phyloP scores from a whole-genome alignment of 331 rosid species.

The Erythrophleum ivorense region DNA sequence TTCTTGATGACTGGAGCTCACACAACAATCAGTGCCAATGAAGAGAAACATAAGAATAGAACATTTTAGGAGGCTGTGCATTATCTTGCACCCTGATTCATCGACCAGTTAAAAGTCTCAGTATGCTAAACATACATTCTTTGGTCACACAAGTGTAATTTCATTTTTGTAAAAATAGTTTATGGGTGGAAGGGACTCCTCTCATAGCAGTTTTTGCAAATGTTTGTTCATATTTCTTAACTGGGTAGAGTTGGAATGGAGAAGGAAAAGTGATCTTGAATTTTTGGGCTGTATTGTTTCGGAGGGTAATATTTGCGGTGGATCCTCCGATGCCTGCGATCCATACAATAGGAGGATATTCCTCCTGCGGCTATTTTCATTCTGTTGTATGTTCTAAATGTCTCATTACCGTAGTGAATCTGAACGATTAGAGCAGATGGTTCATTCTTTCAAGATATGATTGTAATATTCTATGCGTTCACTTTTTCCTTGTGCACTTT shows the following conservation, averaged over 20 bases:
- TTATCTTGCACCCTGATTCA: conserved; percentile 20
- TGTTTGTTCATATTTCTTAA: conserved; percentile 39
- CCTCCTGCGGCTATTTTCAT: conserved; percentile 42
- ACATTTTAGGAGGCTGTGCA: conserved; percentile 45
- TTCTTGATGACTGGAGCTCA: conserved; percentile 75
- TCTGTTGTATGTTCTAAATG: conserved; percentile 43
- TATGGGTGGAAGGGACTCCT: conserved; percentile 20
- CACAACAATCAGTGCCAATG: conserved; percentile 71
- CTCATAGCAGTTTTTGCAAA: conserved; percentile 30
- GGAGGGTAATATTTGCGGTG: conserved; percentile 45
- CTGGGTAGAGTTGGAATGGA: conserved; percentile 33
- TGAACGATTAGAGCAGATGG: conserved; percentile 35
- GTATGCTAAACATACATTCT: conserved; percentile 40
- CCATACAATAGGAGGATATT: conserved; percentile 47
- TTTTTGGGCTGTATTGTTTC: conserved; percentile 38
- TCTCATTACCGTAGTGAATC: conserved; percentile 35
- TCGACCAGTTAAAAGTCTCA: conserved; percentile 30
- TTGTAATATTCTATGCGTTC: conserved; percentile 35
- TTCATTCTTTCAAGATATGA: conserved; percentile 48
- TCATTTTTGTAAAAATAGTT: conserved; percentile 37
- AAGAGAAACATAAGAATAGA: conserved; percentile 37
- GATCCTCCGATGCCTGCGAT: conserved; percentile 45
- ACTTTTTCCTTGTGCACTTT: background rate
- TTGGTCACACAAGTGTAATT: conserved; percentile 41
- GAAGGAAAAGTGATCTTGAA: conserved; percentile 29